Evolutionary conservation across 2,329 filamentous ascomycete species (phyloP).

Genomic region (Taxawa tesnikishii): DNA sequence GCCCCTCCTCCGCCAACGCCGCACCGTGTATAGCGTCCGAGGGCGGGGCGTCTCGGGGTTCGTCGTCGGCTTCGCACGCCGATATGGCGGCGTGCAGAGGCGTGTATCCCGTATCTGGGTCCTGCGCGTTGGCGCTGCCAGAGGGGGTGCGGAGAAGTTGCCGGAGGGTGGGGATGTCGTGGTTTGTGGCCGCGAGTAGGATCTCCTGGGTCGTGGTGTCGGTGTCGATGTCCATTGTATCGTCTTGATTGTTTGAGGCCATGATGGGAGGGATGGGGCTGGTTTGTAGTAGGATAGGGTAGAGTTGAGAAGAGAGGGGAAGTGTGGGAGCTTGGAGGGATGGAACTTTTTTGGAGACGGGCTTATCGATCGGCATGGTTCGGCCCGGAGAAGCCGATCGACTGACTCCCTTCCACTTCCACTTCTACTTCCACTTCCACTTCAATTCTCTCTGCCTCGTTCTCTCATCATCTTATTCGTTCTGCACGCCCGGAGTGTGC

Average conservation of each 20-base stretch:
- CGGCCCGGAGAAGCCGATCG: too few relatives aligned
- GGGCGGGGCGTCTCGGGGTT: slow-evolving; percentile 17
- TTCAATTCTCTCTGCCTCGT: too few relatives aligned
- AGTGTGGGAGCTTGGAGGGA: not conserved
- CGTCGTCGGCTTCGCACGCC: slow-evolving; percentile 31
- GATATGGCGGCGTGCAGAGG: slow-evolving; percentile 85
- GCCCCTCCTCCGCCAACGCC: slow-evolving; percentile 43
- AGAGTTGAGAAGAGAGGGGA: not conserved
- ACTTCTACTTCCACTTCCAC: too few relatives aligned
- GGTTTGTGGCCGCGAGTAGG: slow-evolving; percentile 53
- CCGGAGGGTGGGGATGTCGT: slow-evolving; percentile 56
- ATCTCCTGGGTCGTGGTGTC: slow-evolving; percentile 44
- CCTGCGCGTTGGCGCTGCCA: slow-evolving; percentile 60
- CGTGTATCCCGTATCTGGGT: slow-evolving; percentile 72
- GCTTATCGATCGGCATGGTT: too few relatives aligned
- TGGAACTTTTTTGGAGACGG: not conserved
- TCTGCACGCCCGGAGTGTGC: too few relatives aligned
- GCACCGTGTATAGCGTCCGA: slow-evolving; percentile 20
- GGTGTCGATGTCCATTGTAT: slow-evolving; percentile 21
- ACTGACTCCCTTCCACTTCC: too few relatives aligned
- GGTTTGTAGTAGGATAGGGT: not conserved
- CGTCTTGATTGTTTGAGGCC: too few relatives aligned
- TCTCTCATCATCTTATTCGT: too few relatives aligned
- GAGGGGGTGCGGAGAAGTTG: slow-evolving; percentile 47
- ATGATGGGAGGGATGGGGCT: too few relatives aligned